phyloP scores from a whole-genome alignment of 257 asterid genomes.

The Solanum sejunctum region DNA sequence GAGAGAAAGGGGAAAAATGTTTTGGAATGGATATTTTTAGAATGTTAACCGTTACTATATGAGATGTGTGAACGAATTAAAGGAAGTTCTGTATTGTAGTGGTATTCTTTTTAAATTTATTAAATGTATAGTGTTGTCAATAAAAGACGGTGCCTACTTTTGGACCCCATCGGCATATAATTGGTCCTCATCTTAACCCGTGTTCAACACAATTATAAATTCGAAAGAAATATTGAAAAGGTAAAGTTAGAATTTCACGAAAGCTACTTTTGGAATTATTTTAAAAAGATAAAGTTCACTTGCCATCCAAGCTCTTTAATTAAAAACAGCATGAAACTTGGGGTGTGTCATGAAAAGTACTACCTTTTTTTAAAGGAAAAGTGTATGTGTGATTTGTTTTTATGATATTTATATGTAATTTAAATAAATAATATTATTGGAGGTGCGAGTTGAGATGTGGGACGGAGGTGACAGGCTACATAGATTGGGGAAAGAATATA shows the following conservation, averaged over 20 bases:
- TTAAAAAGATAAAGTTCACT: not conserved
- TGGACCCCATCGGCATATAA: slow-evolving; percentile 2
- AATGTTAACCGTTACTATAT: not conserved
- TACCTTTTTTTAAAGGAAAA: not conserved
- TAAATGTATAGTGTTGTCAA: slow-evolving; percentile 7
- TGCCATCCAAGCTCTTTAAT: not conserved
- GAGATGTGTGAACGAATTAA: not conserved
- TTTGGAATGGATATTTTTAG: too few relatives aligned
- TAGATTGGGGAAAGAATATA: not conserved
- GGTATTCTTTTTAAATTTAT: not conserved
- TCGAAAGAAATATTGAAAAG: not conserved
- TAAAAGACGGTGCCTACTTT: slow-evolving; percentile 26
- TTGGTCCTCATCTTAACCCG: not conserved
- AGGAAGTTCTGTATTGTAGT: not conserved
- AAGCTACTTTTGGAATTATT: not conserved
- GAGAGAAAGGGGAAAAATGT: too few relatives aligned
- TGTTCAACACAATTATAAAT: slow-evolving; percentile 1
- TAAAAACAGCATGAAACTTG: not conserved
- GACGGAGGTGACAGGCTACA: not conserved
- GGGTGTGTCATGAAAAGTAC: too few relatives aligned
- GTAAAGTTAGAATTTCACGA: not conserved
- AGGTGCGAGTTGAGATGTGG: not conserved
- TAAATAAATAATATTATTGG: not conserved
- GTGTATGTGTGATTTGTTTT: too few relatives aligned
- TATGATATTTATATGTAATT: too few relatives aligned